Percentiles rank a stretch among this genome's conserved stretches.
Evolutionary conservation across 805 yeast genomes (phyloP).

Genomic region (Kodamaea lidongshanica): DNA sequence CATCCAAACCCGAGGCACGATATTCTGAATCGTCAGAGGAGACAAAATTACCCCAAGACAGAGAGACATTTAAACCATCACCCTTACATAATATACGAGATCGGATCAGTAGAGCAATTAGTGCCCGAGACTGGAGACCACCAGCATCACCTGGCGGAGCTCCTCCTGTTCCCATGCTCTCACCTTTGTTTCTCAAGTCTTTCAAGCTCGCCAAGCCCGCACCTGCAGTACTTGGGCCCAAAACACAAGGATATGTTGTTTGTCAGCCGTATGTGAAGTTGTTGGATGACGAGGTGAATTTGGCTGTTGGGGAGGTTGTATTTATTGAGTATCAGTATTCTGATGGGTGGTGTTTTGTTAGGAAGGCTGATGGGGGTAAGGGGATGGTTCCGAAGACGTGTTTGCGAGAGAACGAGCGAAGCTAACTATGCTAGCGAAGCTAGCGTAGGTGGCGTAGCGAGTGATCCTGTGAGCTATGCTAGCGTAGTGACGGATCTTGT

Average conservation of each 20-base stretch:
- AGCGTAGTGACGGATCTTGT: too few species aligned
- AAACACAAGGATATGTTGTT: conserved; percentile 14
- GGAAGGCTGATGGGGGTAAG: conserved; percentile 9
- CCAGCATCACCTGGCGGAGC: neutral
- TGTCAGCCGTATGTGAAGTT: conserved; percentile 22
- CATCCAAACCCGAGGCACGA: too few species aligned
- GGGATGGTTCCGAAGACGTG: conserved; percentile 34
- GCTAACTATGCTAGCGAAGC: too few species aligned
- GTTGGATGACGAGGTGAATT: conserved; percentile 30
- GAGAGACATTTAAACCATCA: too few species aligned
- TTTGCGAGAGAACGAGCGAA: too few species aligned
- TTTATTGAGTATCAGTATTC: conserved; percentile 18
- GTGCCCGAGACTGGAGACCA: conserved; percentile 15
- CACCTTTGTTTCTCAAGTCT: conserved; percentile 29
- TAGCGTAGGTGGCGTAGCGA: too few species aligned
- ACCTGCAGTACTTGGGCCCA: neutral
- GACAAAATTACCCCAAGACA: too few species aligned
- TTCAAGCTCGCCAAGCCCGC: conserved; percentile 24
- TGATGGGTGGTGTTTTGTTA: conserved; percentile 38
- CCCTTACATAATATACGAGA: too few species aligned
- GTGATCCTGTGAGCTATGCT: too few species aligned
- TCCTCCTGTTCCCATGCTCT: conserved; percentile 9
- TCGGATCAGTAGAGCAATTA: conserved; percentile 22
- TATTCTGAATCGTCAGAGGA: too few species aligned
- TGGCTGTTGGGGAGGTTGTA: conserved; percentile 27